These are phyloP conservation scores for Fusarium cicatricum DNA, from an alignment of 2,329 filamentous ascomycete genomes.

Conservation along the genomic window DNA sequence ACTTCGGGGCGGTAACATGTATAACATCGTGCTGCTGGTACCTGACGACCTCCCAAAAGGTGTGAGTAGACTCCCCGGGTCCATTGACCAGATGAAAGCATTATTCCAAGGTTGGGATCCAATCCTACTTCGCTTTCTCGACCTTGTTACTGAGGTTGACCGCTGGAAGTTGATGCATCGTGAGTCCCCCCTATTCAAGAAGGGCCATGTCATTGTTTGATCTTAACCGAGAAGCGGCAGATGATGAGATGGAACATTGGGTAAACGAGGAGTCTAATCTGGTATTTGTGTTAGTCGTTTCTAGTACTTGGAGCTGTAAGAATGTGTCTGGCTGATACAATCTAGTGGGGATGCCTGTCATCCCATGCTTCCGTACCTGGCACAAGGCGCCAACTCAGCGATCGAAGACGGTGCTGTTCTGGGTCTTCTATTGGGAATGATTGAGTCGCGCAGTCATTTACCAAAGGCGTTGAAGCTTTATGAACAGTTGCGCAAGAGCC, in stretches of 20 bases:
- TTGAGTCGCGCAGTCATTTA: conserved; percentile 56
- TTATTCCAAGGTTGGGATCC: conserved; percentile 14
- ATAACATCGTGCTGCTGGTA: conserved; percentile 71
- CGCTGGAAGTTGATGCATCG: conserved; percentile 17
- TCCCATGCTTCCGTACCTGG: conserved; percentile 69
- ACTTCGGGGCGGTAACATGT: conserved; percentile 64
- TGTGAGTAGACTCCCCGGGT: conserved; percentile 45
- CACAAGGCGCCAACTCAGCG: conserved; percentile 72
- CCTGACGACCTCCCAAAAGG: conserved; percentile 68
- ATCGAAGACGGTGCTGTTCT: conserved; percentile 75
- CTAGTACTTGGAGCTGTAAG: neutral
- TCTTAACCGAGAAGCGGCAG: conserved; percentile 33
- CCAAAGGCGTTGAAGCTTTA: conserved; percentile 55
- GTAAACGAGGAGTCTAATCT: conserved; percentile 61
- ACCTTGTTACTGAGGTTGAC: conserved; percentile 8
- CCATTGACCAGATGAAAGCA: conserved; percentile 9
- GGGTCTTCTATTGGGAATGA: conserved; percentile 62
- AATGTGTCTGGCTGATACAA: neutral
- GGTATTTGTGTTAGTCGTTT: conserved; percentile 52
- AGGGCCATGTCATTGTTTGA: neutral
- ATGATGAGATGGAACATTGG: conserved; percentile 62
- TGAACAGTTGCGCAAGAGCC: conserved; percentile 56
- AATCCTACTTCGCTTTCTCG: conserved; percentile 5
- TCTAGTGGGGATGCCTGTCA: conserved; percentile 68
- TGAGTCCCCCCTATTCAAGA: neutral